Conservation (phyloP, 2,329 filamentous ascomycete species). For the Trichoderma citrinoviride region DNA sequence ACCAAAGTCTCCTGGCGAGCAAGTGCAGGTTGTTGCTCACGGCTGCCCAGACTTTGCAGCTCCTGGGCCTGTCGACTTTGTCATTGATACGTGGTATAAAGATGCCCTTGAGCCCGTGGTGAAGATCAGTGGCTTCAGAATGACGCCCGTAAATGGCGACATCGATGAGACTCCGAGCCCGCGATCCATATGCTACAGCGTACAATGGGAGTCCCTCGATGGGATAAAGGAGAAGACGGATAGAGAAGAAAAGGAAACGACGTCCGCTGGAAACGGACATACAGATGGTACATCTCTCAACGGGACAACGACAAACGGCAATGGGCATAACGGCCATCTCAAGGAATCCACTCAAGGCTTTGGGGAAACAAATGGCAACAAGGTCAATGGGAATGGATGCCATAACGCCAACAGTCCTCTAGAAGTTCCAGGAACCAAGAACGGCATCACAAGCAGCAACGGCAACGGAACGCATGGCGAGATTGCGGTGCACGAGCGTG, state of each 20-base stretch:
- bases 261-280: background rate
- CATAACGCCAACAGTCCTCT: background rate
- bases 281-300: background rate
- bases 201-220: slow-evolving; percentile 43
- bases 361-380: background rate
- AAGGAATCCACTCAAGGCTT: background rate
- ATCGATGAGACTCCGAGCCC: slow-evolving; percentile 23
- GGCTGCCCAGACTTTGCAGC: slow-evolving; percentile 27
- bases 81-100: slow-evolving; percentile 35
- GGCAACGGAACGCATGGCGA: background rate
- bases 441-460: background rate
- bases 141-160: slow-evolving; percentile 43
- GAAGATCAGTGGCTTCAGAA: slow-evolving; percentile 37
- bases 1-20: slow-evolving; percentile 31
- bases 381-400: background rate
- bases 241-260: background rate
- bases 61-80: slow-evolving; percentile 35
- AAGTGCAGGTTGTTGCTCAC: slow-evolving; percentile 31
- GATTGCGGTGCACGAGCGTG: background rate
- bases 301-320: background rate
- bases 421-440: background rate
- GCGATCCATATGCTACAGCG: slow-evolving; percentile 42
- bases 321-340: slow-evolving; percentile 19
- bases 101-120: slow-evolving; percentile 34
- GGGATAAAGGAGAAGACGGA: slow-evolving; percentile 22